Percentiles rank a stretch among this genome's conserved stretches.
phyloP scores from a whole-genome alignment of 495 filamentous ascomycete species.

The Penicillium dipodomyicola region DNA sequence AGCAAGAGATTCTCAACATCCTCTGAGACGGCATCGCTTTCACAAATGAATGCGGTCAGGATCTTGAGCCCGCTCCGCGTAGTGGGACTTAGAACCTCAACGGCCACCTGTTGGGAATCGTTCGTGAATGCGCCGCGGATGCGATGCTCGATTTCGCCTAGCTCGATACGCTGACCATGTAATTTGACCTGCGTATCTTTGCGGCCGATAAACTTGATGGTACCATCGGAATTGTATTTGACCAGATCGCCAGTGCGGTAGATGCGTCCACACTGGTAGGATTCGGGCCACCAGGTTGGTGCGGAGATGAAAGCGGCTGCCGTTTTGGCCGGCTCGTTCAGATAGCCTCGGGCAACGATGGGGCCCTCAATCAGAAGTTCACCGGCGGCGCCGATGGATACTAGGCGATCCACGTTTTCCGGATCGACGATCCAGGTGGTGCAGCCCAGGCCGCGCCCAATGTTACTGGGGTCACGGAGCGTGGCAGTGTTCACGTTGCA shows the following conservation, averaged over 20 bases:
- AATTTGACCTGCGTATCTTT: constrained; percentile 32
- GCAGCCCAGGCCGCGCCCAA: constrained; percentile 32
- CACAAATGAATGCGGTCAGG: constrained; percentile 3
- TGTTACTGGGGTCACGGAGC: constrained; percentile 22
- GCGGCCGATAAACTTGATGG: constrained; percentile 38
- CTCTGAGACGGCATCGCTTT: too few relatives aligned
- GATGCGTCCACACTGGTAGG: not conserved
- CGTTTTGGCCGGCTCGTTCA: constrained; percentile 39
- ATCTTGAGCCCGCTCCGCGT: constrained; percentile 3
- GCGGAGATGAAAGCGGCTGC: constrained; percentile 27
- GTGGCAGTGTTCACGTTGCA: not conserved
- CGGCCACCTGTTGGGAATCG: constrained; percentile 1
- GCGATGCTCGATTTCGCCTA: constrained; percentile 44
- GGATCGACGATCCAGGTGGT: constrained; percentile 45
- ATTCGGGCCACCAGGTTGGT: constrained; percentile 11
- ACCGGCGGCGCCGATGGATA: constrained; percentile 38
- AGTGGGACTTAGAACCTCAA: constrained; percentile 3
- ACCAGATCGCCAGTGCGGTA: constrained; percentile 53
- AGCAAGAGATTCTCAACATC: constrained; percentile 1
- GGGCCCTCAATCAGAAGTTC: constrained; percentile 48
- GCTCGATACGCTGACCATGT: constrained; percentile 48
- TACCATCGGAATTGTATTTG: constrained; percentile 38
- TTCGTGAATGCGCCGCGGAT: not conserved
- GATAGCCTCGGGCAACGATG: constrained; percentile 42
- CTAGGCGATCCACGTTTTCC: constrained; percentile 24